These are phyloP conservation scores for Cystobasidium onofrii DNA, from an alignment of 768 basidiomycete genomes.

Conservation along the genomic window DNA sequence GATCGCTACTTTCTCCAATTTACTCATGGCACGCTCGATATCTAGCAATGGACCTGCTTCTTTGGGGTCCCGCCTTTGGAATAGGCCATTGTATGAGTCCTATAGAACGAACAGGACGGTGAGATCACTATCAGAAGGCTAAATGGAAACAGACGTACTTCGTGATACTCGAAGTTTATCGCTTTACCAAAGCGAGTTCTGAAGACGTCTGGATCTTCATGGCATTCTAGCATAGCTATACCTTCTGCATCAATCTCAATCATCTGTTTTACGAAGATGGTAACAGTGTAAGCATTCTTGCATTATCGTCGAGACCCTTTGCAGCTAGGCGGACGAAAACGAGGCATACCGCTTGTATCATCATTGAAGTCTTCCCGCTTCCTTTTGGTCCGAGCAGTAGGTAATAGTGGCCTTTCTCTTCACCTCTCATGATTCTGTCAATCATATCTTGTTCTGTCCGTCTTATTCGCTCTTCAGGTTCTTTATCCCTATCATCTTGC, in stretches of 20 bases:
- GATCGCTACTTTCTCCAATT: conserved; percentile 66
- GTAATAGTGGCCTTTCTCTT: conserved; percentile 27
- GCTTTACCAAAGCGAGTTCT: conserved; percentile 70
- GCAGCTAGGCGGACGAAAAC: too few relatives aligned
- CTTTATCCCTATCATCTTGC: neutral
- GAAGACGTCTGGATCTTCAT: conserved; percentile 80
- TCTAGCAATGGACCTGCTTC: conserved; percentile 76
- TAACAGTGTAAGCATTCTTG: neutral
- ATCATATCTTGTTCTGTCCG: conserved; percentile 28
- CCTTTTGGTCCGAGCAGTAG: conserved; percentile 31
- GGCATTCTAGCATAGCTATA: conserved; percentile 69
- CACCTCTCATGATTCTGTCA: conserved; percentile 3
- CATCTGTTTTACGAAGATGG: conserved; percentile 65
- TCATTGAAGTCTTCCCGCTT: conserved; percentile 14
- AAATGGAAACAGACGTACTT: conserved; percentile 46
- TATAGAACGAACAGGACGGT: neutral
- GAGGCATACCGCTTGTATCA: conserved; percentile 29
- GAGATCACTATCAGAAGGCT: too few relatives aligned
- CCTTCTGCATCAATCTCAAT: conserved; percentile 58
- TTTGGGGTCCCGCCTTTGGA: conserved; percentile 71
- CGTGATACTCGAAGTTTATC: conserved; percentile 75
- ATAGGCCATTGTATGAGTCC: conserved; percentile 52
- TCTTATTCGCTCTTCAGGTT: conserved; percentile 26
- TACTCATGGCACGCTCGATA: conserved; percentile 74
- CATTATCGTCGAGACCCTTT: neutral